Evolutionary conservation across 345 rosid genomes (phyloP), one percentile per base, ranked within the genome.

Genomic region (Viola odorata): DNA sequence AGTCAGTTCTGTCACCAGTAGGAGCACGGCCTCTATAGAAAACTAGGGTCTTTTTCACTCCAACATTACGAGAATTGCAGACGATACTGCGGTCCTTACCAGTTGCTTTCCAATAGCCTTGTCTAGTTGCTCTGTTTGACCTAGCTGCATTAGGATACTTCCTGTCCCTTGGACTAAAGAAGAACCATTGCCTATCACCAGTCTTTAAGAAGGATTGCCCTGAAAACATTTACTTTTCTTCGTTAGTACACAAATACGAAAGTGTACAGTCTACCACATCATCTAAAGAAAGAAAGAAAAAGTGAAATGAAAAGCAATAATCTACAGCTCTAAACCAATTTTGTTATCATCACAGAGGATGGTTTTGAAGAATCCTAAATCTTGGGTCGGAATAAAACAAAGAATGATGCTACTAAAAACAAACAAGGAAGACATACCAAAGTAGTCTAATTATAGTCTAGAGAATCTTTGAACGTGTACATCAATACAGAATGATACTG

Each of bases 131-230:
- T 75, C 98, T 82, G 64, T 84, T 91, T 56, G 92, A 76, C 72
- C 98, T 82, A n/a, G 81, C 87, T 57, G 86, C 96, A 74, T 89
- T 86, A 12, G 98, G 97, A 75, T 92, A 89, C 72, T 77, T 91
- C 80, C 85, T 76, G 66, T 86, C 95, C 66, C 92, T 89, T 0
- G 88, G 84, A 73, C 83, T 85, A 72, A 91, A 89, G 57, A 87
- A 91, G 82, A 81, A 89, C 96, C 96, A 91, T 45, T 89, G 98
- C 72, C 98, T 81, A 71, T 91, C 96, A 12, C 96, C 84, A 12
- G 82, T 82, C 81, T 80, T 88, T 74, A 86, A 58, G 5, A 83
- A 37, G 0, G 95, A 82, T 64, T 79, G 91, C 47, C 82, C 86
- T 80, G 82, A 63, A 40, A 65, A 4, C 12, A 38, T 23, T 23